Percentiles rank a stretch among this genome's conserved stretches.
Conservation (phyloP, 495 filamentous ascomycete species). For the Durotheca rogersii region DNA sequence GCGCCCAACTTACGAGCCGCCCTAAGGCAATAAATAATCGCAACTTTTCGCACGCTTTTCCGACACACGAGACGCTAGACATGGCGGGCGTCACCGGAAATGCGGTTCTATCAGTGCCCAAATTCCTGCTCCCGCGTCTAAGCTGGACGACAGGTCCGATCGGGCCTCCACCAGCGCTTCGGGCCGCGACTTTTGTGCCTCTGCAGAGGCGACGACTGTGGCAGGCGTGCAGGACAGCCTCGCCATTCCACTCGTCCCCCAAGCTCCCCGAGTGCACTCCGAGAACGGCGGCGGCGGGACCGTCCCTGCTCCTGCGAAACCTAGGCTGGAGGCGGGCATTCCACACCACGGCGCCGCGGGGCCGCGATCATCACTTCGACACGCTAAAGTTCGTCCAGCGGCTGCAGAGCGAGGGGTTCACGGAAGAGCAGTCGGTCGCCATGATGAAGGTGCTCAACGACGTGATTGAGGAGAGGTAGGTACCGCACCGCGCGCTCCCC, state of each 20-base stretch:
- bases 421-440: conserved; percentile 89
- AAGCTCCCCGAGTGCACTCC: background rate
- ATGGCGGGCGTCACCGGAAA: conserved; percentile 38
- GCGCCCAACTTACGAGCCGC: no score
- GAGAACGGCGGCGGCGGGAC: conserved; percentile 4
- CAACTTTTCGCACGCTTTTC: background rate
- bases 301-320: conserved; percentile 27
- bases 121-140: conserved; percentile 54
- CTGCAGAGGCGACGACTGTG: conserved; percentile 13
- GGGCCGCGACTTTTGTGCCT: conserved; percentile 30
- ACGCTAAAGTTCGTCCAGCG: conserved; percentile 95
- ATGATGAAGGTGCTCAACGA: conserved; percentile 98
- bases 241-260: conserved; percentile 21
- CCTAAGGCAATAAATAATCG: background rate
- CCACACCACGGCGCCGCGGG: conserved; percentile 61
- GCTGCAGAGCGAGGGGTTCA: conserved; percentile 87
- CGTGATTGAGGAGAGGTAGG: conserved; percentile 90
- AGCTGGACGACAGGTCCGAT: conserved; percentile 51
- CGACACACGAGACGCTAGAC: background rate
- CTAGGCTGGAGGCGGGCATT: conserved; percentile 55
- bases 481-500: no score
- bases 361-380: conserved; percentile 93
- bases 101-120: conserved; percentile 42
- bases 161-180: conserved; percentile 20
- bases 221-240: conserved; percentile 17